Evolutionary conservation across 73 alveolate genomes (phyloP), one percentile per base, ranked within the genome.

Genomic region (Paraurostyla sp.): DNA sequence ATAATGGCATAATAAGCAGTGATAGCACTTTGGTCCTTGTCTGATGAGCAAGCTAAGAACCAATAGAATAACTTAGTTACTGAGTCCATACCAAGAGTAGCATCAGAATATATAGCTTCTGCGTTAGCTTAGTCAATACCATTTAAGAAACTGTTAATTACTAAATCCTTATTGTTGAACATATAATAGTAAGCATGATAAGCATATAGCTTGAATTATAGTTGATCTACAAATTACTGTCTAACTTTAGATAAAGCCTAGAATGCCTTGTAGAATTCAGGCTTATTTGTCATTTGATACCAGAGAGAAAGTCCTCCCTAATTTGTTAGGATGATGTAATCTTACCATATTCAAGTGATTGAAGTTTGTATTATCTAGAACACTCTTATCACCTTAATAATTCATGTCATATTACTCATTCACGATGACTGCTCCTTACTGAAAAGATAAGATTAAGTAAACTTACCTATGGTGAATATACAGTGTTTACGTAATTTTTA

Each of bases 41-140:
- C 41, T 9, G 45, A 62, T 32, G 80, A 32, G 23, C 69, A 33
- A 29, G 84, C 84, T 38, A 7, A n/a, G 45, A 69, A 43, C 84
- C 84, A 69, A 38, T 69, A 69, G 36, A 6, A 69, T 11, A 69
- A 29, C 23, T 69, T 69, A 7, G 65, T 13, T 2, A 22, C 41
- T 11, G 33, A 35, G 35, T 69, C 41, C 84, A 69, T 69, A 15
- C 84, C 84, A n/a, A 69, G 23, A n/a, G 38, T n/a, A 7, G 84
- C 54, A 69, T 69, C 84, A n/a, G 18, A 11, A 29, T 69, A 69
- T 11, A 69, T 69, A 13, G 71, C 69, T 63, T 38, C 18, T 4
- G 84, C 84, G 11, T 22, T 32, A 9, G 6, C 41, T 69, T 23
- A 23, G 35, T 33, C 65, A 38, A 69, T 15, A 25, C 18, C 38